Base-by-base conservation (phyloP, 257 asterid genomes). In the Jasminum sambac region DNA sequence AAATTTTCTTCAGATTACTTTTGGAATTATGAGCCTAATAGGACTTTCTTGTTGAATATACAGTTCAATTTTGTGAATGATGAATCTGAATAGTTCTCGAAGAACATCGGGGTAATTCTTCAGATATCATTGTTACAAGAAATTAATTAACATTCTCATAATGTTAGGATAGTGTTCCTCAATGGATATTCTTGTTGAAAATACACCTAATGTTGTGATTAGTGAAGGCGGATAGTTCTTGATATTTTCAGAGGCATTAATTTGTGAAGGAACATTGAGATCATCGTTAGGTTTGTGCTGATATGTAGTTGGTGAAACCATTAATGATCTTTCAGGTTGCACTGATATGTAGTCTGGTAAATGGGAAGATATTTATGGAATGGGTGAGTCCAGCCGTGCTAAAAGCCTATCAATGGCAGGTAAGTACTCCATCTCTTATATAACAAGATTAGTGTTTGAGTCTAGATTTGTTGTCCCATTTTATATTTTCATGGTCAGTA, bases 301-400 rank as follows among this genome's bases (percentile, higher is more conserved):
- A 40, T 39, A n/a, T 19, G 5, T 9, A n/a, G 26, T 3, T n/a
- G 44, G 48, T 39, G 68, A 64, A 37, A 36, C 48, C 68, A 63
- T 38, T 64, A 9, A 17, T 9, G n/a, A n/a, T 39, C 30, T 82
- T 76, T 42, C 90, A 93, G 98, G 87, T 89, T 50, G 98, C 97
- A 34, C 82, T 93, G 8, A 78, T 93, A 69, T 78, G 87, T 48
- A 93, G 98, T 74, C 90, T 93, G 72, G 89, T 90, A 43, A 84
- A 93, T 39, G 98, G 97, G 74, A 93, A 90, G 88, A 86, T 90
- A 79, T 93, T 90, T 78, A 90, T 89, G 96, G 98, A 93, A 76
- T 93, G 97, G 98, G 98, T 93, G 74, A 84, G 98, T 26, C 96
- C 95, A 30, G 97, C 97, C 13, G 90, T 93, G 64, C 86, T 93